Conservation (phyloP, 2,329 filamentous ascomycete genomes). For the Fusarium haematococcum region DNA sequence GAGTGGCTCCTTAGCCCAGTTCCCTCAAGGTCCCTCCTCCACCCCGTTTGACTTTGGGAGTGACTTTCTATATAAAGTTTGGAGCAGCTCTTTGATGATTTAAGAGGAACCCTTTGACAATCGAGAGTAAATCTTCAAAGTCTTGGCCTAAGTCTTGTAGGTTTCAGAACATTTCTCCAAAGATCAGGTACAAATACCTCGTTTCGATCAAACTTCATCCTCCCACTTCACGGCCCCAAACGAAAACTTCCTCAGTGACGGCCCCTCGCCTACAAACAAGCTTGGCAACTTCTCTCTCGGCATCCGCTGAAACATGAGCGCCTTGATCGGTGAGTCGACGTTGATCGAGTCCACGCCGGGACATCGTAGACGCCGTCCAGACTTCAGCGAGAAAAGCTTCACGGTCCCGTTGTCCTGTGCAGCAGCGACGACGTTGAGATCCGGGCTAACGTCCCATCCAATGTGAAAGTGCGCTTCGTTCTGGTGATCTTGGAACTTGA, state of each 20-base stretch:
- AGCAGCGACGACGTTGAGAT: conserved; percentile 64
- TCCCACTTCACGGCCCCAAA: conserved; percentile 50
- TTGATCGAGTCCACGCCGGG: conserved; percentile 40
- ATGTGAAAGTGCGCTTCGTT: conserved; percentile 62
- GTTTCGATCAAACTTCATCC: conserved; percentile 46
- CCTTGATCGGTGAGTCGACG: conserved; percentile 51
- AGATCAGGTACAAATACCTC: no score
- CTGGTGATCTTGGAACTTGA: conserved; percentile 62
- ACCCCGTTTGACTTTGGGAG: neutral
- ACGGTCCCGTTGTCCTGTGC: conserved; percentile 64
- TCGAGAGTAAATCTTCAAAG: no score
- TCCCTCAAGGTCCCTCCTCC: neutral
- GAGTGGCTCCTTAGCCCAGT: neutral
- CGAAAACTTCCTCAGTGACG: conserved; percentile 57
- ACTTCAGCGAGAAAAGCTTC: conserved; percentile 61
- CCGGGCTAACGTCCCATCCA: conserved; percentile 63
- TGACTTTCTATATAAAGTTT: neutral
- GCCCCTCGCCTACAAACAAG: conserved; percentile 58
- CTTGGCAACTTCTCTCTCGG: conserved; percentile 58
- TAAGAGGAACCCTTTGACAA: no score
- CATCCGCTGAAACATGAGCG: conserved; percentile 60
- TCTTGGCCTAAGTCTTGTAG: no score
- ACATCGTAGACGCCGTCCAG: conserved; percentile 54
- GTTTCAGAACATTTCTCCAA: no score
- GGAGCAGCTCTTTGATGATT: no score